Percentiles rank a stretch among this genome's conserved stretches.
These are phyloP conservation scores for Fusarium newnesense DNA, from an alignment of 2,329 filamentous ascomycete genomes.

Conservation along the genomic window DNA sequence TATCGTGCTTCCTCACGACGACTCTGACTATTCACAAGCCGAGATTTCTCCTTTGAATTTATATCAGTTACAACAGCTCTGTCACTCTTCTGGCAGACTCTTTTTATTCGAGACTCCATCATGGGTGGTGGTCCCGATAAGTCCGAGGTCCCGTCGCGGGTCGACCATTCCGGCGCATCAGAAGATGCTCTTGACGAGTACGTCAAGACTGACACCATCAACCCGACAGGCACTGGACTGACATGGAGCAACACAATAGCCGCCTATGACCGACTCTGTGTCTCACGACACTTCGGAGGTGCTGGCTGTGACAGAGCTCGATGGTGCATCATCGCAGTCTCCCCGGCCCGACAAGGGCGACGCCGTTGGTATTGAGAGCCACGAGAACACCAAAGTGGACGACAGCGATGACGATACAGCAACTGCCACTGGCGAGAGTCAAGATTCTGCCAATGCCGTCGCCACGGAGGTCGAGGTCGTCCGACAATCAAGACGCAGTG, in stretches of 20 bases:
- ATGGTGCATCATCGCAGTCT: background rate
- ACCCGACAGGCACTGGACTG: too few species aligned
- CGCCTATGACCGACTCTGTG: background rate
- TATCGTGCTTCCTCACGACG: background rate
- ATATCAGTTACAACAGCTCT: background rate
- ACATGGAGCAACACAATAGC: too few species aligned
- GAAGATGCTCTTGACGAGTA: background rate
- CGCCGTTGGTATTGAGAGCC: background rate
- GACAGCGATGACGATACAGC: background rate
- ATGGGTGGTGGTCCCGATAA: background rate
- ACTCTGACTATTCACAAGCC: background rate
- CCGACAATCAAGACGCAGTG: background rate
- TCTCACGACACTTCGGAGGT: background rate
- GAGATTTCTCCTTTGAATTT: background rate
- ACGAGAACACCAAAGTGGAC: background rate
- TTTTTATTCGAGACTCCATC: background rate
- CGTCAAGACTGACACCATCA: background rate
- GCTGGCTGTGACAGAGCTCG: background rate
- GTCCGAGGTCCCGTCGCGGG: background rate
- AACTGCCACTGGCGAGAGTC: background rate
- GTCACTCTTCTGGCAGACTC: background rate
- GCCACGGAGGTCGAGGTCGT: background rate
- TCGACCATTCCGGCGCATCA: background rate
- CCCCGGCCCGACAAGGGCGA: background rate
- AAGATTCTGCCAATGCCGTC: background rate